Conservation (phyloP, 2,329 filamentous ascomycete genomes). For the Claviceps citrina region DNA sequence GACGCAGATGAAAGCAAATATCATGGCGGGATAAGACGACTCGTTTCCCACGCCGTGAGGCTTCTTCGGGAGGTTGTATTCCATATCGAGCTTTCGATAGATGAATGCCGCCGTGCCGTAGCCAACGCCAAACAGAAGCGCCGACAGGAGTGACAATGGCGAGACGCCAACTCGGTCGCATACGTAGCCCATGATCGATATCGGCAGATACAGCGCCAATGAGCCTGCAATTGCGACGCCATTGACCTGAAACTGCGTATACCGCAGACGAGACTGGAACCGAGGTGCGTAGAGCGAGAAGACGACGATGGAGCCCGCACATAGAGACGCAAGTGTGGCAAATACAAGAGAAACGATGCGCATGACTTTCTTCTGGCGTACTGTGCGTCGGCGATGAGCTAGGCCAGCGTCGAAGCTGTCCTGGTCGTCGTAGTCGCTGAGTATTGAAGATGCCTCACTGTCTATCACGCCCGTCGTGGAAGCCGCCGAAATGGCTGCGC, state of each 20-base stretch:
- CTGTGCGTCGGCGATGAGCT: constrained; percentile 10
- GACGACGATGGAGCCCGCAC: constrained; percentile 79
- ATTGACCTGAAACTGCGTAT: constrained; percentile 87
- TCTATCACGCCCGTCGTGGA: not conserved
- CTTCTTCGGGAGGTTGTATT: constrained; percentile 21
- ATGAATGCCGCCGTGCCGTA: constrained; percentile 72
- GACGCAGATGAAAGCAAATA: constrained; percentile 68
- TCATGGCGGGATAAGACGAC: constrained; percentile 70
- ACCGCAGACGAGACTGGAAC: constrained; percentile 73
- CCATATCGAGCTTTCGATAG: constrained; percentile 43
- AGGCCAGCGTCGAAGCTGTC: constrained; percentile 8
- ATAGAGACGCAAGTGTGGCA: constrained; percentile 47
- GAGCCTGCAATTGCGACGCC: constrained; percentile 75
- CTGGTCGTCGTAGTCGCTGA: constrained; percentile 5
- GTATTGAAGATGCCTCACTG: constrained; percentile 1
- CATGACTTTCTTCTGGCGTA: constrained; percentile 17
- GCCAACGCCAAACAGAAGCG: constrained; percentile 59
- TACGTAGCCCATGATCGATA: constrained; percentile 74
- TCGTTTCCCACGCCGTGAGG: constrained; percentile 27
- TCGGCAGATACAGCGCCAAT: constrained; percentile 80
- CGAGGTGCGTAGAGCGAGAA: constrained; percentile 89
- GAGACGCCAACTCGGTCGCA: constrained; percentile 80
- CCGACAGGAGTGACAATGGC: constrained; percentile 58
- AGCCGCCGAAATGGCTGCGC: not conserved
- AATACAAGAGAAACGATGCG: constrained; percentile 36